Evolutionary conservation across 2,329 filamentous ascomycete species (phyloP), one percentile per base, ranked within the genome.

Genomic region (Beauveria brongniartii): DNA sequence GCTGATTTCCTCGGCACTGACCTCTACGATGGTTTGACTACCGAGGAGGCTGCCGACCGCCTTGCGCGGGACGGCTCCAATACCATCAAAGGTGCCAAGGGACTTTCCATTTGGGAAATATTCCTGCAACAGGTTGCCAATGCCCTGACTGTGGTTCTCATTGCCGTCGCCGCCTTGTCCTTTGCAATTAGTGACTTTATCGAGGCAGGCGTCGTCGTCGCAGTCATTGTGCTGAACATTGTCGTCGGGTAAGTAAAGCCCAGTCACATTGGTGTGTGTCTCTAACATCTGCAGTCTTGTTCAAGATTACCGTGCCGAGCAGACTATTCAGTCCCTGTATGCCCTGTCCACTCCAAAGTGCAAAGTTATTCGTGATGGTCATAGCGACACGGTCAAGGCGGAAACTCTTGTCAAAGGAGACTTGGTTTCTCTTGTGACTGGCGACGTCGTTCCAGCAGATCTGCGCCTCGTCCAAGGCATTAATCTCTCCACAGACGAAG

Each of bases 401-500:
- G 81, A 82, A 66, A 74, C 72, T 14, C 76, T 90, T 43, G 86
- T 90, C 48, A 81, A 80, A 56, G 89, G 88, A 59, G 88, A 91
- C 65, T 72, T 91, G 55, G 83, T 86, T 62, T 73, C 77, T 57
- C 79, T 86, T 64, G 80, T 77, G 65, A 85, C 83, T 47, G 88
- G 88, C 65, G 87, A 89, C 70, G 84, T 88, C 53, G 80, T 90
- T 41, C 86, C 88, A 5, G 88, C 87, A 40, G 88, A 91, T 72
- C 74, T 90, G 55, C 81, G 86, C 64, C 75, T 86, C 22, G 72
- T 87, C 63, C 80, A 87, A 64, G 83, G 82, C 61, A 84, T 91
- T 74, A 92, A 92, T 71, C 76, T 91, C 62, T 88, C 87, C 55
- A 88, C 87, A 65, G 90, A 95, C 63, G 88, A 91, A 72, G 86